Percentiles rank a stretch among this genome's conserved stretches.
These are phyloP conservation scores for Sclerotinia subarctica DNA, from an alignment of 2,329 filamentous ascomycete genomes.

Conservation along the genomic window DNA sequence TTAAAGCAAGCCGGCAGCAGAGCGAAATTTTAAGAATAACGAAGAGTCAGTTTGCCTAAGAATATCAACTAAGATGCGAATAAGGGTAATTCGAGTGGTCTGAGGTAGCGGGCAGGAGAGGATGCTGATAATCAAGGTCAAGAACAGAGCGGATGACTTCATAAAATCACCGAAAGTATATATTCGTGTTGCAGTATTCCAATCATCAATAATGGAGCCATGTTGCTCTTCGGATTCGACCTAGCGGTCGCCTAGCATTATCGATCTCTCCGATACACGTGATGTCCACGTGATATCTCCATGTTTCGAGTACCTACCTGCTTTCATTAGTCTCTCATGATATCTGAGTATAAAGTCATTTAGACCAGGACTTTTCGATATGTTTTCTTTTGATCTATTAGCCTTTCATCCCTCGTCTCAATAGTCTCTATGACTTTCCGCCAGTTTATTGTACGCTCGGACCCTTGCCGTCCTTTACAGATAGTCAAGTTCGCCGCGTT, in stretches of 20 bases:
- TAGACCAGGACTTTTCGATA: neutral
- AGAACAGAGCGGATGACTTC: neutral
- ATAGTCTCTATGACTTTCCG: neutral
- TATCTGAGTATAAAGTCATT: neutral
- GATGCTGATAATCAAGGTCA: neutral
- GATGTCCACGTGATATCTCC: neutral
- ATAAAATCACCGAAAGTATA: neutral
- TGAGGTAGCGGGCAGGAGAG: neutral
- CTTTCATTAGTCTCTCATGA: neutral
- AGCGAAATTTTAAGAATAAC: too few relatives aligned
- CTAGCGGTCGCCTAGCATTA: too few relatives aligned
- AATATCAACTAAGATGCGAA: too few relatives aligned
- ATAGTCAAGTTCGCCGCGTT: conserved; percentile 3
- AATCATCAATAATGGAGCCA: neutral
- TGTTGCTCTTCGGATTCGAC: too few relatives aligned
- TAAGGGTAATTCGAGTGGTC: neutral
- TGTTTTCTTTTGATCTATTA: neutral
- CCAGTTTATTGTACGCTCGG: neutral
- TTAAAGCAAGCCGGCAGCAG: too few relatives aligned
- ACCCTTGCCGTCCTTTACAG: neutral
- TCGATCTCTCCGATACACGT: neutral
- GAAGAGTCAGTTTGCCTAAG: too few relatives aligned
- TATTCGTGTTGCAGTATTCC: too few relatives aligned
- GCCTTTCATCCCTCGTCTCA: neutral
- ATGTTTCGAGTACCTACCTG: fast-evolving